Base-by-base conservation (phyloP, 116 monocot species). In the Iris pallida region DNA sequence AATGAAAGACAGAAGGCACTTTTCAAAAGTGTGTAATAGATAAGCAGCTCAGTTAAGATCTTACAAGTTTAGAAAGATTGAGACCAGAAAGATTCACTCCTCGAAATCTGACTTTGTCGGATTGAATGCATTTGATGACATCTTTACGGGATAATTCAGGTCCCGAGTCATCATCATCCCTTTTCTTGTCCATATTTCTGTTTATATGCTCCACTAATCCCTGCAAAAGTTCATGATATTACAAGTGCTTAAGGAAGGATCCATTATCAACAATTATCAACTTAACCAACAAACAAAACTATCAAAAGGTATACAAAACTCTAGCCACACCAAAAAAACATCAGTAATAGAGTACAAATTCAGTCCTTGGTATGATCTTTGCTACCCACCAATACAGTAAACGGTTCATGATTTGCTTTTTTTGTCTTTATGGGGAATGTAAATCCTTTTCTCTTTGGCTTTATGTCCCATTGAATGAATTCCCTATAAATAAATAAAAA, bases 1-100 rank as follows among this genome's bases (percentile, higher is more conserved):
- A 18, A 47, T 4, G 19, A 42, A 59, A 41, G 8, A 30, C 2
- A 64, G 45, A 16, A 46, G 17, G 64, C 47, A 64, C 64, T 47
- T 47, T 64, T 64, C 19, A 19, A 8, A 47, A 47, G 14, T 17
- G 30, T 61, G 20, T 16, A 54, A 9, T 47, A 16, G 42, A 18
- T 17, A 53, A 58, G 10, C 45, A 57, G 44, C 47, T 7, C 45
- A 47, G 5, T 45, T 13, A 44, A 47, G 9, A 76, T 54, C 96
- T 89, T 89, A 97, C 96, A 65, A 97, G 96, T 79, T 97, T 97
- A 68, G 90, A 89, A 20, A 97, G 81, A 78, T 97, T 66, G 56
- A 97, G 79, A 42, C 85, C 82, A 72, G 81, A 89, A 17, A 97
- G 85, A 76, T 97, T 92, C 49, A 97, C 79, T 20, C 96, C 96